Base-by-base conservation (phyloP, 768 basidiomycete genomes). In the Lactarius hatsudake region DNA sequence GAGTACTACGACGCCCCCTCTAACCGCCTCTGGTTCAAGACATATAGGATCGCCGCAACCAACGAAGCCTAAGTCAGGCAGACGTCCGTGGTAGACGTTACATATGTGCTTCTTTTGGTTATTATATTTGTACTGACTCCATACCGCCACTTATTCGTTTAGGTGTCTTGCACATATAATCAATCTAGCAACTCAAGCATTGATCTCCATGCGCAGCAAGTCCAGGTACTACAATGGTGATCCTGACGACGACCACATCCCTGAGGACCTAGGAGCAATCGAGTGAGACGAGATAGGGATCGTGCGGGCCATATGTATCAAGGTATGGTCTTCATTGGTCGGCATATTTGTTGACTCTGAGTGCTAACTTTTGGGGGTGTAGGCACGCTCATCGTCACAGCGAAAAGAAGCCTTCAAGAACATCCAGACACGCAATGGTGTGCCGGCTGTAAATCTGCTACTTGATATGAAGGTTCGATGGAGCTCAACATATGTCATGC, bases 161-260 rank as follows among this genome's bases (percentile, higher is more conserved):
- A 63, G 62, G 28, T 63, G 62, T 56, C 38, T 63, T 2, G 53
- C 62, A 2, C 62, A 63, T 26, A n/a, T 63, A 1, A 43, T 63
- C 54, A 63, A 63, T 17, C 3, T 63, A 4, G 54, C 54, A 3
- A 56, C 53, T 0, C 62, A 63, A 23, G 23, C 9, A 0, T 12
- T 51, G 1, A 61, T 61, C 1, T 34, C 30, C 3, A 5, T 12
- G 1, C 17, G 34, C 18, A 51, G 45, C 5, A 48, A 54, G 4
- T 1, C 61, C 1, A 15, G 8, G 8, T 20, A 43, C 6, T 43
- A 43, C 42, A 43, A 43, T 13, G 42, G 42, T 0, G 1, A 43
- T 43, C 42, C 42, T 5, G 2, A 18, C 6, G 42, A 43, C 18
- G 8, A 1, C 36, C 51, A 13, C 53, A 36, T 26, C 12, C 62